Evolutionary conservation across 202 grass and related monocot species (phyloP), one percentile per base, ranked within the genome.

Genomic region (Zoysia matrella): DNA sequence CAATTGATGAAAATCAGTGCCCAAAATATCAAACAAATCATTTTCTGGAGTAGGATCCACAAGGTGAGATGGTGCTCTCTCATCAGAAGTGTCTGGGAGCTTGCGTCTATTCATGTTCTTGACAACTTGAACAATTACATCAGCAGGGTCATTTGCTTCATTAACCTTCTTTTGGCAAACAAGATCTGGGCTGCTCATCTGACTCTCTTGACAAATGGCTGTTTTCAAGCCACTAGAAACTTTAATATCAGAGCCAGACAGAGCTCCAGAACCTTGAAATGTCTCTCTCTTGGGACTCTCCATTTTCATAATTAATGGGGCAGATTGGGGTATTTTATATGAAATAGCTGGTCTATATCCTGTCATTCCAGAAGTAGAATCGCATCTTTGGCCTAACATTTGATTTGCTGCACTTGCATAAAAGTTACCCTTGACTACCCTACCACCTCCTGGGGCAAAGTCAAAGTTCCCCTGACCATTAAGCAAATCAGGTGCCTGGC

Each of bases 21-120:
- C 85, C 82, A 94, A 83, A 41, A 90, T 86, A 78, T 77, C 84
- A 81, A 92, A 92, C 57, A 94, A 79, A 88, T 92, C 87, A 88
- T 75, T 90, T 85, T 83, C 87, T 71, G 67, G 60, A 81, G 71
- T 18, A 83, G 78, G 82, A 67, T 90, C 82, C 79, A 86, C 54
- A 78, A 87, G 72, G 47, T 83, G 49, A 1, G 69, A 69, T 6
- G 79, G 79, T 61, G 87, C 7, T 77, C 42, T 53, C 69, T 78
- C 80, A 43, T 53, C 80, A 56, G 48, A 79, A 67, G 85, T 73
- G 45, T 74, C 75, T 11, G 73, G 22, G 39, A 75, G 66, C 52
- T 88, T 88, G 55, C 65, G 78, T 9, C 42, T 63, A 70, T 89
- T 80, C 43, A 84, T 57, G 82, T 83, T 84, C 72, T 83, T 89